Percentiles rank a stretch among this genome's conserved stretches.
These are phyloP conservation scores for Linderina pennispora DNA, from an alignment of 192 early-diverging fungal genomes.

Conservation along the genomic window DNA sequence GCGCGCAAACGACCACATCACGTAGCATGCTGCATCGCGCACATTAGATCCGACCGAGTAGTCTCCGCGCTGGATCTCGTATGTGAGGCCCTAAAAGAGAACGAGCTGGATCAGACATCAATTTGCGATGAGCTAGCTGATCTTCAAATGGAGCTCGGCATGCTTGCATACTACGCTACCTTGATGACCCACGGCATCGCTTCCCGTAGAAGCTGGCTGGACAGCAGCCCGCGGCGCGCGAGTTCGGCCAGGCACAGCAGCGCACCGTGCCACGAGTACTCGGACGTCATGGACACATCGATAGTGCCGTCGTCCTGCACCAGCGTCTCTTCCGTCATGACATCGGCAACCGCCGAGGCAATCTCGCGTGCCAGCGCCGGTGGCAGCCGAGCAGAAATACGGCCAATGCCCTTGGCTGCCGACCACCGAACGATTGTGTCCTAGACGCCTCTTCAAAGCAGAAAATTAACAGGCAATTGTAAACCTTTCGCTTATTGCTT, in stretches of 20 bases:
- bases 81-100: constrained; percentile 65
- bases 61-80: constrained; percentile 82
- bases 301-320: constrained; percentile 42
- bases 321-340: constrained; percentile 80
- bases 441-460: constrained; percentile 10
- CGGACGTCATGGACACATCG: constrained; percentile 71
- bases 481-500: too few species aligned
- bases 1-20: constrained; percentile 95
- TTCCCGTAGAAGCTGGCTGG: constrained; percentile 62
- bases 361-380: constrained; percentile 78
- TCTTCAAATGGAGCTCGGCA: too few species aligned
- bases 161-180: constrained; percentile 9
- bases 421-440: constrained; percentile 96
- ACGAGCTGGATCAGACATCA: neutral
- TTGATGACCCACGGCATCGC: constrained; percentile 75
- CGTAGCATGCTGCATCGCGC: constrained; percentile 94
- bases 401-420: constrained; percentile 91
- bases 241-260: constrained; percentile 90
- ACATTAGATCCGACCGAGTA: constrained; percentile 93
- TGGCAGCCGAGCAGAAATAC: constrained; percentile 77
- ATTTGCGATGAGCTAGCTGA: neutral
- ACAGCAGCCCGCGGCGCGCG: constrained; percentile 75
- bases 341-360: constrained; percentile 63
- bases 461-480: neutral
- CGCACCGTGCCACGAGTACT: constrained; percentile 92